Percentiles rank a stretch among this genome's conserved stretches.
phyloP scores from a whole-genome alignment of 1,284 basidiomycete genomes.

The Puccinia triticina region DNA sequence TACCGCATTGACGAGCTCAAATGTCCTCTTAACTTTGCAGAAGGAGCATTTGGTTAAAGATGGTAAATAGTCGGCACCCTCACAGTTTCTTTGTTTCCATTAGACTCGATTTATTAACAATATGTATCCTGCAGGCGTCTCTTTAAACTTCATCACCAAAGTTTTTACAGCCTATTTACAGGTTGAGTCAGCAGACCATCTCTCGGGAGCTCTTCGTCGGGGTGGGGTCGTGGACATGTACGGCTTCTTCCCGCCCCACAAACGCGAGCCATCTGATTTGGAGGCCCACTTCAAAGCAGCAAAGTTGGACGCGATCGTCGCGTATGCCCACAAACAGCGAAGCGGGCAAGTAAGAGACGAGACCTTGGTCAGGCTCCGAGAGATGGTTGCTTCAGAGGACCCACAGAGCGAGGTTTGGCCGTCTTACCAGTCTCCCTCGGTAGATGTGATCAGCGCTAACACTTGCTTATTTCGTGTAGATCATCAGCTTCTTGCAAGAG shows the following conservation, averaged over 20 bases:
- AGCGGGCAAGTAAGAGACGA: conserved; percentile 58
- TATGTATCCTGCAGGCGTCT: conserved; percentile 63
- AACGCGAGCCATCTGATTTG: conserved; percentile 72
- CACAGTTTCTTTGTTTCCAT: conserved; percentile 23
- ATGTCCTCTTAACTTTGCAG: conserved; percentile 77
- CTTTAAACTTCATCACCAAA: conserved; percentile 74
- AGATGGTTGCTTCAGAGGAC: conserved; percentile 69
- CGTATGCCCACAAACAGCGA: conserved; percentile 55
- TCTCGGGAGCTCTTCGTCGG: conserved; percentile 74
- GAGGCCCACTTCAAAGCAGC: conserved; percentile 82
- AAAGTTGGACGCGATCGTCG: conserved; percentile 45
- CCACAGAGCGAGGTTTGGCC: conserved; percentile 66
- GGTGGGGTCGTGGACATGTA: conserved; percentile 83
- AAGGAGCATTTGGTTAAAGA: conserved; percentile 96
- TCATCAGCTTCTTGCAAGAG: conserved; percentile 72
- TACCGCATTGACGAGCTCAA: conserved; percentile 75
- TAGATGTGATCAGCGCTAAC: background rate
- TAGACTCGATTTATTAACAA: conserved; percentile 57
- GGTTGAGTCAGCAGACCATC: conserved; percentile 63
- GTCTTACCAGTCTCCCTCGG: background rate
- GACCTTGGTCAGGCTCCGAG: conserved; percentile 69
- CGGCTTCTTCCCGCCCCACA: conserved; percentile 81
- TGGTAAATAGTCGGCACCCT: conserved; percentile 31
- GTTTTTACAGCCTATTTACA: conserved; percentile 79
- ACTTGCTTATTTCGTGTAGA: conserved; percentile 63